Evolutionary conservation across 768 basidiomycete species (phyloP).

Genomic region (Thelephora aurantiotincta): DNA sequence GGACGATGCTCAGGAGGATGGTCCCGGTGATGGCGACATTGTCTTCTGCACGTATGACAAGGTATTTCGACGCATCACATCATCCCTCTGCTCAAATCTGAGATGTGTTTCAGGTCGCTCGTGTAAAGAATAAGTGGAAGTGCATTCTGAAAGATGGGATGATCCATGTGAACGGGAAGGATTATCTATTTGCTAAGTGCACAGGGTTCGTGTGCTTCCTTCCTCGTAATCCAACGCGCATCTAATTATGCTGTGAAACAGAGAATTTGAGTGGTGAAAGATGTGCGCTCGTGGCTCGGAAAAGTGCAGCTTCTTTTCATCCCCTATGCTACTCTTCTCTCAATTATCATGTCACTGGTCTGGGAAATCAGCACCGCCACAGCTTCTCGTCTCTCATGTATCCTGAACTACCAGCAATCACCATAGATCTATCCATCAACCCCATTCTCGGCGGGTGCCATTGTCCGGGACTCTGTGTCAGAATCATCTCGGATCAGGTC

Average conservation of each 20-base stretch:
- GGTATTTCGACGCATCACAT: conserved; percentile 26
- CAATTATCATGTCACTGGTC: no score
- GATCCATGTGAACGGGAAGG: conserved; percentile 92
- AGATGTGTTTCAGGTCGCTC: conserved; percentile 56
- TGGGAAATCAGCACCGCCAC: no score
- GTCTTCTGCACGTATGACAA: conserved; percentile 99
- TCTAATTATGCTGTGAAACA: conserved; percentile 5
- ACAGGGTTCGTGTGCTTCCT: conserved; percentile 48
- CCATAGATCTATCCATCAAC: no score
- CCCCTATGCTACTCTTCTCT: no score
- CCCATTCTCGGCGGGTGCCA: no score
- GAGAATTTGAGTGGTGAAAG: conserved; percentile 22
- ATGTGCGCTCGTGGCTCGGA: no score
- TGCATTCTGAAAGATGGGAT: conserved; percentile 95
- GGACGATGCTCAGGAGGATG: conserved; percentile 69
- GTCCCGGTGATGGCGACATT: conserved; percentile 64
- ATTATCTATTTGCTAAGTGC: conserved; percentile 95
- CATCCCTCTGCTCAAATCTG: background rate
- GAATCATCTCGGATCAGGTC: no score
- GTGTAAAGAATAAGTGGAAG: conserved; percentile 99
- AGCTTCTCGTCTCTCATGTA: no score
- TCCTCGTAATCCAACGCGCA: background rate
- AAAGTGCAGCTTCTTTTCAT: no score
- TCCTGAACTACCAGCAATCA: no score
- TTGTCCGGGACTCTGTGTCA: no score